These are phyloP conservation scores for Ophiostoma novo-ulmi DNA, from an alignment of 2,329 filamentous ascomycete species.

Conservation along the genomic window DNA sequence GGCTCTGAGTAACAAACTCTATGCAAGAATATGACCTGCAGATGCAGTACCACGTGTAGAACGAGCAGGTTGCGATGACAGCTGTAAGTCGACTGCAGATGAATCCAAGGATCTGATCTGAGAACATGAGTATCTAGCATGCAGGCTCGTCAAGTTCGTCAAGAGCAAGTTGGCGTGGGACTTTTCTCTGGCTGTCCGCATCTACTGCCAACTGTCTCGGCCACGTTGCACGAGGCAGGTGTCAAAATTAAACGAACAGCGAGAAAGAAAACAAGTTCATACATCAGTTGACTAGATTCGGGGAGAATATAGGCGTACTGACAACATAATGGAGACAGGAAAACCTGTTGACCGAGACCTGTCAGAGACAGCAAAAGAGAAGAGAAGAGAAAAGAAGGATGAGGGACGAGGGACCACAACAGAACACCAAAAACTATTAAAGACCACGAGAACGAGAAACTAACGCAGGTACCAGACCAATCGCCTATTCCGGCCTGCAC, in stretches of 20 bases:
- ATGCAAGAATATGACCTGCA: not conserved
- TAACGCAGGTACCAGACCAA: conserved; percentile 4
- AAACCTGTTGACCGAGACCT: not conserved
- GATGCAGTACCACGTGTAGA: not conserved
- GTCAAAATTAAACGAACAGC: conserved; percentile 4
- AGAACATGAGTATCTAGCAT: not conserved
- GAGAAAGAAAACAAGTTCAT: not conserved
- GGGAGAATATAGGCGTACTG: not conserved
- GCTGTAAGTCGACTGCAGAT: not conserved
- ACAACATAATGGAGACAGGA: not conserved
- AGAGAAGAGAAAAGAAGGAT: not conserved
- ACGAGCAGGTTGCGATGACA: not conserved
- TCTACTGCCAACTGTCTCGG: not conserved
- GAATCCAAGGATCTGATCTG: not conserved
- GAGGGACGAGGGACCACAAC: not conserved
- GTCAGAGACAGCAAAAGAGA: not conserved
- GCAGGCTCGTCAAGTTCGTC: not conserved
- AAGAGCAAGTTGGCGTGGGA: too few relatives aligned
- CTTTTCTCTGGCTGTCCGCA: too few relatives aligned
- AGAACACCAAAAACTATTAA: not conserved
- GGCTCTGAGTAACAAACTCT: too few relatives aligned
- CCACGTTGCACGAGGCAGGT: not conserved
- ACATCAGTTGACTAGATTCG: not conserved
- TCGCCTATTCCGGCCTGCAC: not conserved
- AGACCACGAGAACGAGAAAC: not conserved